Evolutionary conservation across 148 eudicot species (phyloP).

Genomic region (Diospyros kaki): DNA sequence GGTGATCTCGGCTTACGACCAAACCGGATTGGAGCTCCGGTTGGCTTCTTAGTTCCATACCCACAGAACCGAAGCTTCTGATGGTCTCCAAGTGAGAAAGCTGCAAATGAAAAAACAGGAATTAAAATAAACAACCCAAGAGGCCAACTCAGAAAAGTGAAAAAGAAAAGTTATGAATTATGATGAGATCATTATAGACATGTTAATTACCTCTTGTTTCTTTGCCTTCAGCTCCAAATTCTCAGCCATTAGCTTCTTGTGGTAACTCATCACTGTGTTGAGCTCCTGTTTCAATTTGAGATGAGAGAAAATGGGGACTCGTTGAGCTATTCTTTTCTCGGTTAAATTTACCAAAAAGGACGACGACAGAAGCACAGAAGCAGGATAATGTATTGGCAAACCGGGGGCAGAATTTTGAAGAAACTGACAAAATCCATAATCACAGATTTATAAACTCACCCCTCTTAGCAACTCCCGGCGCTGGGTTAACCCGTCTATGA

Average conservation of each 20-base stretch:
- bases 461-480: conserved; percentile 14
- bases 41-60: background rate
- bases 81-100: conserved; percentile 1
- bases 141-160: background rate
- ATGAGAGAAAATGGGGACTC: background rate
- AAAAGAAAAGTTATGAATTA: background rate
- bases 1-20: background rate
- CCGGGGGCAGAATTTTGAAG: background rate
- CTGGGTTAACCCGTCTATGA: conserved; percentile 12
- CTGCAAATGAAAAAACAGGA: background rate
- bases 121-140: background rate
- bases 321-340: background rate
- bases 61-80: background rate
- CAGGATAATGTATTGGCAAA: conserved; percentile 15
- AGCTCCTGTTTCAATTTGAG: conserved; percentile 19
- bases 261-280: conserved; percentile 20
- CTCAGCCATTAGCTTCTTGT: conserved; percentile 6
- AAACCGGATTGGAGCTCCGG: background rate
- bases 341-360: background rate
- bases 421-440: background rate
- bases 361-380: background rate
- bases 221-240: conserved; percentile 24
- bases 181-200: background rate
- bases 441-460: conserved; percentile 17
- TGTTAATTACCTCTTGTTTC: conserved; percentile 18